Evolutionary conservation across 192 early-diverging fungal genomes (phyloP), one percentile per base, ranked within the genome.

Genomic region (Spinellus fusiger): DNA sequence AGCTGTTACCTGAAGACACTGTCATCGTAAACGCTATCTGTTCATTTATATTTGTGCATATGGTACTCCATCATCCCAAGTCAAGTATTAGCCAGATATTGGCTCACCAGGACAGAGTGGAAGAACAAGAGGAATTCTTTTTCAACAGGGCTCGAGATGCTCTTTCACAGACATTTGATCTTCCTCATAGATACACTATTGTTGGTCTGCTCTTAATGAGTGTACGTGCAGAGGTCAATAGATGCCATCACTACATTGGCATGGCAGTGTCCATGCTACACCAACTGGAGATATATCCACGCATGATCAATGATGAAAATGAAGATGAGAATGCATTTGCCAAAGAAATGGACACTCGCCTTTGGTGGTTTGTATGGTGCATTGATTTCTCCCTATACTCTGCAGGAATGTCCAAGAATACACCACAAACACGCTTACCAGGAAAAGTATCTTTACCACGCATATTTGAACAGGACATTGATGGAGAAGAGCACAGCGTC

Each of bases 311-410:
- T 15, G 35, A 52, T 16, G 58, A 61, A 31, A 33, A 35, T 12
- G 26, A 55, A 5, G 57, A 73, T 20, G 63, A 71, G 15, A 49
- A 50, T 13, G 29, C 55, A 2, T 73, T 59, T 22, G 60, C 55
- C 25, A 56, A 59, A 35, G 71, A 73, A 51, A 56, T 73, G 50
- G 71, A 73, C 27, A 73, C 71, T 44, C 62, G 71, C 0, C 62
- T 73, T 29, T 73, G 71, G 71, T 73, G 71, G 71, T 73, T 61
- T 61, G 59, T 53, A 4, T 73, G 71, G 71, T 28, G 40, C 9
- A 50, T 47, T 37, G 71, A 73, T 34, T 73, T 73, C 65, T 63
- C 37, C 26, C 61, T 61, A 5, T 73, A 61, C 20, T 59, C 71
- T 0, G 58, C 62, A 10, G 71, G 70, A 16, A 47, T 54, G 13